A percentile compares a stretch with the other conserved stretches of the same genome.
These are phyloP conservation scores for Ilex aquifolium DNA, from an alignment of 257 asterid species.

Conservation along the genomic window DNA sequence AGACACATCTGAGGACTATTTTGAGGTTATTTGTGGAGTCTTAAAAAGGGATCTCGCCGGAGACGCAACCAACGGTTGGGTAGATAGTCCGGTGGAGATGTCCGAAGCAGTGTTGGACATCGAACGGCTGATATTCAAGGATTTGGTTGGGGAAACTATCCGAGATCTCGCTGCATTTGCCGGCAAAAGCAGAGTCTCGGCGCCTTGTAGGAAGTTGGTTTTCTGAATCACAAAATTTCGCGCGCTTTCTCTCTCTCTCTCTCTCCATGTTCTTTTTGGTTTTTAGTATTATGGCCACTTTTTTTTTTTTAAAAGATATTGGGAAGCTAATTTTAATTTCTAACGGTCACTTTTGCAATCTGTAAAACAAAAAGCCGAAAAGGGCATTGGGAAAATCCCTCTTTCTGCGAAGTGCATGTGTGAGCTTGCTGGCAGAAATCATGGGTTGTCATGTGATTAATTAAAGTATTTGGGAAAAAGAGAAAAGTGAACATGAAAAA, in stretches of 20 bases:
- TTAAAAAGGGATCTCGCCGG: slow-evolving; percentile 63
- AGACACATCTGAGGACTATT: slow-evolving; percentile 39
- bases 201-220: slow-evolving; percentile 69
- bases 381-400: slow-evolving; percentile 10
- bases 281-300: not conserved
- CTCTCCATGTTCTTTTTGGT: too few relatives aligned
- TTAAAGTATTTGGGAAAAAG: not conserved
- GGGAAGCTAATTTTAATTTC: slow-evolving; percentile 13
- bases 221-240: slow-evolving; percentile 21
- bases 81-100: slow-evolving; percentile 60
- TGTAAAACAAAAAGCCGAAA: slow-evolving; percentile 24
- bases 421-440: slow-evolving; percentile 25
- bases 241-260: too few relatives aligned
- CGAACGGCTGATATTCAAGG: slow-evolving; percentile 82
- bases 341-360: slow-evolving; percentile 30
- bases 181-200: slow-evolving; percentile 22
- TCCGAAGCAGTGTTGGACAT: slow-evolving; percentile 69
- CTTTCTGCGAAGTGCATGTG: slow-evolving; percentile 35
- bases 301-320: slow-evolving; percentile 16
- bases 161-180: slow-evolving; percentile 57
- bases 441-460: slow-evolving; percentile 28
- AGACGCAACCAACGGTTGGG: slow-evolving; percentile 67
- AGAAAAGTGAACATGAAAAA: too few relatives aligned
- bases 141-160: slow-evolving; percentile 62
- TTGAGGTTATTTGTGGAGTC: slow-evolving; percentile 58